Conservation (phyloP, 169 alveolate genomes). For the Plasmodium cynomolgi region DNA sequence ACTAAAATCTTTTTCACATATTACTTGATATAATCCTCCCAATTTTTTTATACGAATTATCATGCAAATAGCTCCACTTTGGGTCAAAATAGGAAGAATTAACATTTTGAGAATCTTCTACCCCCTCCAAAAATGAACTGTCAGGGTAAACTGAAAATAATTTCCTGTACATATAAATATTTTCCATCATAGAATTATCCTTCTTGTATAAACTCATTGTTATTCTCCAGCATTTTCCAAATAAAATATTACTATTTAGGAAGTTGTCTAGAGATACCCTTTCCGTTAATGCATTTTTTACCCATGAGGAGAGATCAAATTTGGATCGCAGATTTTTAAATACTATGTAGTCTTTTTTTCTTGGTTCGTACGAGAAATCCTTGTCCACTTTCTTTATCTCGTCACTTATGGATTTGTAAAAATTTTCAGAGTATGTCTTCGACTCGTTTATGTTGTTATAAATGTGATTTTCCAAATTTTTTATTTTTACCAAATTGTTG, state of each 20-base stretch:
- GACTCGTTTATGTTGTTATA: slow-evolving; percentile 42
- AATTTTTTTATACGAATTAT: slow-evolving; percentile 55
- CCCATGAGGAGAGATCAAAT: slow-evolving; percentile 57
- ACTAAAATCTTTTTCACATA: slow-evolving; percentile 75
- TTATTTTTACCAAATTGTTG: slow-evolving; percentile 56
- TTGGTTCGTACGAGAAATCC: slow-evolving; percentile 72
- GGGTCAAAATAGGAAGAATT: slow-evolving; percentile 21
- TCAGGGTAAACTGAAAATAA: slow-evolving; percentile 72
- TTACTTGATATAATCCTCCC: slow-evolving; percentile 80
- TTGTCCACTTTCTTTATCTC: slow-evolving; percentile 34
- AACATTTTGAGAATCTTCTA: slow-evolving; percentile 50
- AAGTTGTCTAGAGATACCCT: slow-evolving; percentile 22
- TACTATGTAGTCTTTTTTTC: slow-evolving; percentile 33
- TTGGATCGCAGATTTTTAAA: slow-evolving; percentile 26
- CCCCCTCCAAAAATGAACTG: slow-evolving; percentile 21
- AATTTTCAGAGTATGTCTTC: slow-evolving; percentile 23
- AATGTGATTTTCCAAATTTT: slow-evolving; percentile 46
- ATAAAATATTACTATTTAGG: slow-evolving; percentile 49
- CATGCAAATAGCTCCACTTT: slow-evolving; percentile 31
- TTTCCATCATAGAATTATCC: slow-evolving; percentile 3
- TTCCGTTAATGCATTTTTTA: slow-evolving; percentile 25
- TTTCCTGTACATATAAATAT: slow-evolving; percentile 59
- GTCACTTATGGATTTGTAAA: slow-evolving; percentile 28
- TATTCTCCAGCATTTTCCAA: slow-evolving; percentile 75
- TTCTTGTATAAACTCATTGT: slow-evolving; percentile 72